Evolutionary conservation across 768 basidiomycete genomes (phyloP).

Genomic region (Trametes meyenii): DNA sequence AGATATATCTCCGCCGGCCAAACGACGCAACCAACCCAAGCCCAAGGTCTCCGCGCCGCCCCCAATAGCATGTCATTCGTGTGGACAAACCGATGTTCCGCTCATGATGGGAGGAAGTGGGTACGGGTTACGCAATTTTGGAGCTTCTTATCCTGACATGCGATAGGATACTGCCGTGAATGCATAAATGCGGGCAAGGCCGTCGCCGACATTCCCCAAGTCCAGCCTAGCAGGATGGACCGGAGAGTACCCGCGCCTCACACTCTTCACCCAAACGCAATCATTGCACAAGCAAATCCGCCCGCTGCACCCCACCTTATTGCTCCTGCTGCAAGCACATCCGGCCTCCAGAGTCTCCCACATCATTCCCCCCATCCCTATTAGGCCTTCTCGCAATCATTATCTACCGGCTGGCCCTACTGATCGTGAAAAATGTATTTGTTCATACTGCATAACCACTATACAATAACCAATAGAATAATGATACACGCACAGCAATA

Average conservation of each 20-base stretch:
- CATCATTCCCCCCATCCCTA: no score
- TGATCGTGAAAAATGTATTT: neutral
- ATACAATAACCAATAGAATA: conserved; percentile 18
- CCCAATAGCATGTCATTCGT: conserved; percentile 58
- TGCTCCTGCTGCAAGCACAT: neutral
- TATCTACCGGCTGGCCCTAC: neutral
- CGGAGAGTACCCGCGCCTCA: neutral
- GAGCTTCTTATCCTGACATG: neutral
- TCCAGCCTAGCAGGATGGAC: neutral
- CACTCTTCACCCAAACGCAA: neutral
- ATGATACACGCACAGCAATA: conserved; percentile 17
- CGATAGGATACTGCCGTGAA: conserved; percentile 65
- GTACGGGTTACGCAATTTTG: conserved; percentile 30
- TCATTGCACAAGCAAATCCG: neutral
- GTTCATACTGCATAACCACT: neutral
- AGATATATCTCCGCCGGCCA: conserved; percentile 33
- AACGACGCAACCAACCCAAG: conserved; percentile 46
- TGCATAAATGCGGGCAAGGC: conserved; percentile 62
- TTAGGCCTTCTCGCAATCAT: no score
- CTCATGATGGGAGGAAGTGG: conserved; percentile 76
- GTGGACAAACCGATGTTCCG: conserved; percentile 70
- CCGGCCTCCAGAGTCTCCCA: neutral
- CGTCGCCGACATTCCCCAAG: conserved; percentile 34
- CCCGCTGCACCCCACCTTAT: neutral
- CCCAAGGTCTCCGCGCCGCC: conserved; percentile 40